phyloP scores from a whole-genome alignment of 306 rosid species.

The Lathyrus oleraceus region DNA sequence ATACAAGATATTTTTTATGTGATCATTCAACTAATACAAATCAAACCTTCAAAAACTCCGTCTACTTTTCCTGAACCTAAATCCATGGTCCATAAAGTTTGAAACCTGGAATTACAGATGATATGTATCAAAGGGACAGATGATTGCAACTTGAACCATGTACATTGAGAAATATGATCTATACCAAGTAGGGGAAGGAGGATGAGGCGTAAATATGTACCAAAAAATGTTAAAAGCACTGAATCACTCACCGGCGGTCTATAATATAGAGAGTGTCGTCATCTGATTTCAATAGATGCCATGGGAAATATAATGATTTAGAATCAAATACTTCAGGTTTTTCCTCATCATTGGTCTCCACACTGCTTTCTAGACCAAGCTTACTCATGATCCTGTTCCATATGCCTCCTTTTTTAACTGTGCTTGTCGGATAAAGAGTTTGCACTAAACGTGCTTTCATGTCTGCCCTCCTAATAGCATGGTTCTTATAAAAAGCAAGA shows the following conservation, averaged over 20 bases:
- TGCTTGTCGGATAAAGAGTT: conserved; percentile 64
- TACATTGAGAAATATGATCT: conserved; percentile 7
- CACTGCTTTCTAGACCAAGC: conserved; percentile 59
- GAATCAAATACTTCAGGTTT: conserved; percentile 55
- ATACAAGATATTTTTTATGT: conserved; percentile 18
- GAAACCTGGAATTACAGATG: conserved; percentile 56
- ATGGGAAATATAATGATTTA: conserved; percentile 66
- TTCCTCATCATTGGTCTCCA: conserved; percentile 42
- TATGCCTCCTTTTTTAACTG: conserved; percentile 47
- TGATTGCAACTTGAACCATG: conserved; percentile 21
- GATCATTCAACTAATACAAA: conserved; percentile 24
- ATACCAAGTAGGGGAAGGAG: not conserved
- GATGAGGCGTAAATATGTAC: not conserved
- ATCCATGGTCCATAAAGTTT: conserved; percentile 72
- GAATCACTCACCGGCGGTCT: conserved; percentile 61
- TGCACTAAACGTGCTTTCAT: conserved; percentile 62
- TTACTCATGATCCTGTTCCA: conserved; percentile 70
- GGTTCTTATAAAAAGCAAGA: conserved; percentile 61
- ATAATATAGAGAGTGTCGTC: conserved; percentile 60
- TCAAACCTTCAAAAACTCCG: conserved; percentile 63
- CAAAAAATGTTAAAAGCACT: conserved; percentile 14
- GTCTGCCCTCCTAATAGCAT: conserved; percentile 90
- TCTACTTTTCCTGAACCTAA: conserved; percentile 56
- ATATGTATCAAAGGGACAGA: conserved; percentile 1
- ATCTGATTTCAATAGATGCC: conserved; percentile 75